Base-by-base conservation (phyloP, 2,329 filamentous ascomycete species). In the Lasiodiplodia citricola region DNA sequence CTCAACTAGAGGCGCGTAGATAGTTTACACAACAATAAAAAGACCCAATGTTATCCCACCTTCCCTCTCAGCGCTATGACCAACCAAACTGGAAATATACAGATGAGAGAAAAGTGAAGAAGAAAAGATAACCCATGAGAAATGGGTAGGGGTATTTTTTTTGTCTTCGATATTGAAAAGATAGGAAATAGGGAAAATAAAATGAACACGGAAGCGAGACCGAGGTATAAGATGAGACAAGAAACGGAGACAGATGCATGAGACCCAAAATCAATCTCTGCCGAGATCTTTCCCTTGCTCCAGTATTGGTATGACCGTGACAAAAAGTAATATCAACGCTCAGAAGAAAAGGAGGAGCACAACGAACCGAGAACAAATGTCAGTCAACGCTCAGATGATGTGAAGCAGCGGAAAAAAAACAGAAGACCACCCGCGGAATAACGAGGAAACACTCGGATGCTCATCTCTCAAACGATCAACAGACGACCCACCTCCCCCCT, bases 381-480 rank as follows among this genome's bases (percentile, higher is more conserved):
- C n/a, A 37, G 11, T n/a, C 44, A 52, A 52, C 60, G 60, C 60
- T 64, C 60, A 64, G 28, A 62, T 37, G 25, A 62, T 35, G 38
- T 47, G 44, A 47, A n/a, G 18, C 44, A 41, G 37, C 2, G 31
- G n/a, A 28, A n/a, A 25, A 28, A 63, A 64, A 31, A 52, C 37
- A 60, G 44, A 64, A 18, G 50, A 51, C 44, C 60, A 38, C 47
- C 28, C n/a, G 28, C 25, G 23, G 21, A 37, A 52, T 25, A 31
- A 52, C 47, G 28, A 54, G 47, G 25, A 64, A 64, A 47, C 23
- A 38, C 51, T 64, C 60, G 60, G 60, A 64, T 64, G 44, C 60
- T 64, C 60, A 64, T 64, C 60, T 52, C 60, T 52, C 44, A 64
- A 35, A 52, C 44, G n/a, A 51, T 25, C 60, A 64, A 38, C 41